Evolutionary conservation across 148 eudicot species (phyloP).

Genomic region (Simmondsia chinensis): DNA sequence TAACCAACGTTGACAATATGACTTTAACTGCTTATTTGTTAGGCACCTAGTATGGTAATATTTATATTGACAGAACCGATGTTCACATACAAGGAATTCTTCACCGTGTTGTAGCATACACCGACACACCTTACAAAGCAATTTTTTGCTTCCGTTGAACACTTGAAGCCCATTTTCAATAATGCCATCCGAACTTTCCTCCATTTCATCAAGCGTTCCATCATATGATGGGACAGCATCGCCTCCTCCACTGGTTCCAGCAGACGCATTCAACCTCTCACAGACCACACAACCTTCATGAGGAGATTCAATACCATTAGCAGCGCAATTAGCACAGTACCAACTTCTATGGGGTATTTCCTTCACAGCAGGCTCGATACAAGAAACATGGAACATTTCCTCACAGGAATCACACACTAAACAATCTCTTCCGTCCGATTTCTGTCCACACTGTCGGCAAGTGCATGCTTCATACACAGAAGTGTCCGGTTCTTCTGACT

Average conservation of each 20-base stretch:
- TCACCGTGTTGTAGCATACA: slow-evolving; percentile 26
- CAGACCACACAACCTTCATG: slow-evolving; percentile 79
- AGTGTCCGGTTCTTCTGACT: slow-evolving; percentile 39
- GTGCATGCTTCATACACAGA: slow-evolving; percentile 21
- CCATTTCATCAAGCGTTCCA: slow-evolving; percentile 19
- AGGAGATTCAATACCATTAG: slow-evolving; percentile 41
- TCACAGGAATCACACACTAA: slow-evolving; percentile 91
- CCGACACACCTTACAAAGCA: slow-evolving; percentile 47
- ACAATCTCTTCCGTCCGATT: slow-evolving; percentile 58
- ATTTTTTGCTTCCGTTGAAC: slow-evolving; percentile 19
- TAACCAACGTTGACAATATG: slow-evolving; percentile 70
- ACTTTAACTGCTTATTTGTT: slow-evolving; percentile 47
- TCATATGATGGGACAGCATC: slow-evolving; percentile 17
- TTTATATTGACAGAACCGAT: slow-evolving; percentile 48
- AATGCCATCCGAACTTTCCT: slow-evolving; percentile 38
- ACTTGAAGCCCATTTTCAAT: slow-evolving; percentile 24
- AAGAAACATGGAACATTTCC: slow-evolving; percentile 72
- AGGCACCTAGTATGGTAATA: slow-evolving; percentile 74
- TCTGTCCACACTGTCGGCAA: slow-evolving; percentile 57
- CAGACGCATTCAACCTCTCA: slow-evolving; percentile 39
- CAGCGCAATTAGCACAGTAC: slow-evolving; percentile 70
- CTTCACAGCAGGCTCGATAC: slow-evolving; percentile 61
- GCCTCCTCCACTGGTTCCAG: slow-evolving; percentile 13
- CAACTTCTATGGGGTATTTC: slow-evolving; percentile 69
- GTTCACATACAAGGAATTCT: slow-evolving; percentile 56